Percentiles rank a stretch among this genome's conserved stretches.
These are phyloP conservation scores for Lobulomyces angularis DNA, from an alignment of 192 early-diverging fungal genomes.

Conservation along the genomic window DNA sequence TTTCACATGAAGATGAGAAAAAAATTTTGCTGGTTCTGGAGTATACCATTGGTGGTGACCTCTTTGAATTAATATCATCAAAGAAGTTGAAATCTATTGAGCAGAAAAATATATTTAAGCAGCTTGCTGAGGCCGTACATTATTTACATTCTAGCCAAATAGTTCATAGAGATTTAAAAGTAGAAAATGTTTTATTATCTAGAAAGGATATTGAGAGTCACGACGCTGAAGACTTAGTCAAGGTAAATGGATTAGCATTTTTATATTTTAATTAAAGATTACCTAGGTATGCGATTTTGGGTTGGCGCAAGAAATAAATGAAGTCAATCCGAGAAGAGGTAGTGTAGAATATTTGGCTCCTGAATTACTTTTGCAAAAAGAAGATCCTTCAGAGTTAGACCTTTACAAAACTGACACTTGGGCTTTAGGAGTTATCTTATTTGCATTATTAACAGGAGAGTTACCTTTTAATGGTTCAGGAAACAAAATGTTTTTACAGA, in stretches of 20 bases:
- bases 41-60: conserved; percentile 57
- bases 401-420: conserved; percentile 32
- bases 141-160: conserved; percentile 36
- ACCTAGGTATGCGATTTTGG: too few relatives aligned
- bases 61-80: conserved; percentile 59
- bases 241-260: too few relatives aligned
- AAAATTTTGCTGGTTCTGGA: conserved; percentile 59
- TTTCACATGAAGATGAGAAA: too few relatives aligned
- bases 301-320: conserved; percentile 37
- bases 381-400: conserved; percentile 60
- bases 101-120: conserved; percentile 24
- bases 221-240: too few relatives aligned
- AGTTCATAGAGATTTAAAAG: conserved; percentile 52
- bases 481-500: too few relatives aligned
- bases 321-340: conserved; percentile 49
- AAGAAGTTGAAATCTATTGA: conserved; percentile 16
- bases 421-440: conserved; percentile 29
- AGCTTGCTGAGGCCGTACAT: conserved; percentile 22
- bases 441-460: conserved; percentile 23
- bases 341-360: conserved; percentile 68
- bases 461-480: conserved; percentile 29
- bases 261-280: too few relatives aligned
- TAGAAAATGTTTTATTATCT: conserved; percentile 42
- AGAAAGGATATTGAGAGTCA: too few relatives aligned
- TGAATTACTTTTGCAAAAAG: conserved; percentile 49